Evolutionary conservation across 2,329 filamentous ascomycete genomes (phyloP).

Genomic region (Xylaria sp.): DNA sequence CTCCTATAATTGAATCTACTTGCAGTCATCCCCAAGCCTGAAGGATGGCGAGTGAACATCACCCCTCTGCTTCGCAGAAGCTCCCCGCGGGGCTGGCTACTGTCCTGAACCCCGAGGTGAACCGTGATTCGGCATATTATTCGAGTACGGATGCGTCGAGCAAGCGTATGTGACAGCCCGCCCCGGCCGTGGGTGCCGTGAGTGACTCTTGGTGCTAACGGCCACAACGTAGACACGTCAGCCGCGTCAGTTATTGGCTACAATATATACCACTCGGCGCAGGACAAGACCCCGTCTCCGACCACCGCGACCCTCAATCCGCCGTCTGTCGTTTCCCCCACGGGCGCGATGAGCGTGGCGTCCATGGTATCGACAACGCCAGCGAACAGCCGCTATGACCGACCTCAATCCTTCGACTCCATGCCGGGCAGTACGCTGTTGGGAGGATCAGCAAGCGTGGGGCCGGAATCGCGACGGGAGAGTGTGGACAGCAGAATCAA

Average conservation of each 20-base stretch:
- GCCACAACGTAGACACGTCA: constrained; percentile 44
- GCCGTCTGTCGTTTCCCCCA: constrained; percentile 59
- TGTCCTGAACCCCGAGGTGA: constrained; percentile 55
- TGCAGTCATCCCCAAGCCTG: constrained; percentile 2
- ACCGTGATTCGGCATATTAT: constrained; percentile 57
- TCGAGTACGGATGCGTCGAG: constrained; percentile 53
- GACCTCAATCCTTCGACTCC: constrained; percentile 47
- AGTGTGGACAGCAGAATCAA: constrained; percentile 82
- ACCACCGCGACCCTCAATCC: constrained; percentile 54
- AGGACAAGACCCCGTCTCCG: constrained; percentile 66
- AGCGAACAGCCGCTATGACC: constrained; percentile 48
- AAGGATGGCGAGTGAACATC: constrained; percentile 43
- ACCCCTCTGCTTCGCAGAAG: constrained; percentile 46
- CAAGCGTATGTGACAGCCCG: constrained; percentile 48
- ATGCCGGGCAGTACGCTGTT: constrained; percentile 38
- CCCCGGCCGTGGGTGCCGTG: constrained; percentile 9
- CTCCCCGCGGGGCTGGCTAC: constrained; percentile 52
- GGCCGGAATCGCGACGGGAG: constrained; percentile 66
- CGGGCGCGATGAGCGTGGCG: constrained; percentile 66
- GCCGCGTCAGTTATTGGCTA: constrained; percentile 48
- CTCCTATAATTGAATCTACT: not conserved
- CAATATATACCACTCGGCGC: constrained; percentile 52
- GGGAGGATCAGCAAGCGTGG: constrained; percentile 39
- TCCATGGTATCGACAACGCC: constrained; percentile 65
- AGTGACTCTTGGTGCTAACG: constrained; percentile 28